phyloP scores from a whole-genome alignment of 208 protist species.

The Crithidia expoeki region DNA sequence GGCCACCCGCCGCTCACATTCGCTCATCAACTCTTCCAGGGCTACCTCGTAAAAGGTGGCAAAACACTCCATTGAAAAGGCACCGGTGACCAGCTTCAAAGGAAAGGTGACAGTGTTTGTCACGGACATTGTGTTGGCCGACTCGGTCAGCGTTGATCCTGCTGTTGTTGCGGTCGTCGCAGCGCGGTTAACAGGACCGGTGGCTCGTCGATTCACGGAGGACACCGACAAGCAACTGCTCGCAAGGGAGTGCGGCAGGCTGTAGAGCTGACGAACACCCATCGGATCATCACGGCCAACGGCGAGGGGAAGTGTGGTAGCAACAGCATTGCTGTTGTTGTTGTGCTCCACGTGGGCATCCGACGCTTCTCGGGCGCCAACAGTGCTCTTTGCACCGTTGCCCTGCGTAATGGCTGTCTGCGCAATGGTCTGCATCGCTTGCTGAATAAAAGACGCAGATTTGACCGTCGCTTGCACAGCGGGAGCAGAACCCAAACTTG shows the following conservation, averaged over 20 bases:
- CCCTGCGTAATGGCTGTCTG: not conserved
- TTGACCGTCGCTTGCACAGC: not conserved
- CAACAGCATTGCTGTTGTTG: not conserved
- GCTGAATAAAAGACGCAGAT: conserved; percentile 7
- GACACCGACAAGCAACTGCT: conserved; percentile 24
- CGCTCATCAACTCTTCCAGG: conserved; percentile 71
- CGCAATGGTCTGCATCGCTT: conserved; percentile 29
- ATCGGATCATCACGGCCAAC: conserved; percentile 27
- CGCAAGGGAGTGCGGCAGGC: conserved; percentile 18
- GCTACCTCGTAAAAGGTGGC: conserved; percentile 74
- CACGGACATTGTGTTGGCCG: not conserved
- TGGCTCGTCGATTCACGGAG: not conserved
- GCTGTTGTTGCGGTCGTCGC: not conserved
- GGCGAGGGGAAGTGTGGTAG: not conserved
- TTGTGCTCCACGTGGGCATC: not conserved
- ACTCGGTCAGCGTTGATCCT: not conserved
- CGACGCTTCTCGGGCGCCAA: not conserved
- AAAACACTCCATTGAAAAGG: conserved; percentile 57
- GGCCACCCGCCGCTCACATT: conserved; percentile 71
- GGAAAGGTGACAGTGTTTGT: not conserved
- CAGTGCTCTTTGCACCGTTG: not conserved
- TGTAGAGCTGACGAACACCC: conserved; percentile 35
- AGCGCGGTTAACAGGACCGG: not conserved
- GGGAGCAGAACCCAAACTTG: not conserved
- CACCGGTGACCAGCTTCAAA: not conserved